These are phyloP conservation scores for Clitopilus hobsonii DNA, from an alignment of 768 basidiomycete genomes.

Conservation along the genomic window DNA sequence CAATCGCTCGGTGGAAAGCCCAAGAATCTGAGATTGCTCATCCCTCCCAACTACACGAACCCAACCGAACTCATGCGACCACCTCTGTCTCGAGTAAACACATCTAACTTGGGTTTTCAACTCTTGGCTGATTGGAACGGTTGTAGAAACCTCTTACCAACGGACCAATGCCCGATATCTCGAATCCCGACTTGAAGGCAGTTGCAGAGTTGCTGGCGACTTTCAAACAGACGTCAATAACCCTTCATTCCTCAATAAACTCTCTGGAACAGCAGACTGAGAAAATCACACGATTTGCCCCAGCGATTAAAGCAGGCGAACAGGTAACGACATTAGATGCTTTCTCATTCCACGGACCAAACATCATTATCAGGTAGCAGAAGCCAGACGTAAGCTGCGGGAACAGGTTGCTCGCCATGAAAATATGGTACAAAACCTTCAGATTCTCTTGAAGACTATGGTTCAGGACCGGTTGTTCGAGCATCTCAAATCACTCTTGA, in stretches of 20 bases:
- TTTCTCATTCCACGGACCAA: conserved; percentile 4
- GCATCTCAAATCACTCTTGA: conserved; percentile 31
- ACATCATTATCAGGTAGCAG: conserved; percentile 30
- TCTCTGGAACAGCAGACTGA: conserved; percentile 39
- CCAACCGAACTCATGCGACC: not conserved
- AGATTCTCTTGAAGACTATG: conserved; percentile 26
- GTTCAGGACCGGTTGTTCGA: conserved; percentile 38
- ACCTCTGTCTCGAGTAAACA: not conserved
- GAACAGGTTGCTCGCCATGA: conserved; percentile 35
- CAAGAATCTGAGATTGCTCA: not conserved
- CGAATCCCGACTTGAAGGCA: not conserved
- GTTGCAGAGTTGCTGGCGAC: not conserved
- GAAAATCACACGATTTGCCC: conserved; percentile 36
- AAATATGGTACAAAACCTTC: conserved; percentile 29
- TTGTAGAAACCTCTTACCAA: not conserved
- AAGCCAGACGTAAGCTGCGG: conserved; percentile 31
- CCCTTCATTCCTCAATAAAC: not conserved
- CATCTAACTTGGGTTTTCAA: not conserved
- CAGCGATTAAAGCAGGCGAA: conserved; percentile 37
- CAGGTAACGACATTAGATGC: conserved; percentile 28
- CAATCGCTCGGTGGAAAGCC: not conserved
- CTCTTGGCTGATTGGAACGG: not conserved
- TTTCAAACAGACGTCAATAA: not conserved
- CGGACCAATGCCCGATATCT: not conserved
- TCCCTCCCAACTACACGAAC: not conserved